phyloP scores from a whole-genome alignment of 768 basidiomycete genomes.

The Coprinellus aureogranulatus region DNA sequence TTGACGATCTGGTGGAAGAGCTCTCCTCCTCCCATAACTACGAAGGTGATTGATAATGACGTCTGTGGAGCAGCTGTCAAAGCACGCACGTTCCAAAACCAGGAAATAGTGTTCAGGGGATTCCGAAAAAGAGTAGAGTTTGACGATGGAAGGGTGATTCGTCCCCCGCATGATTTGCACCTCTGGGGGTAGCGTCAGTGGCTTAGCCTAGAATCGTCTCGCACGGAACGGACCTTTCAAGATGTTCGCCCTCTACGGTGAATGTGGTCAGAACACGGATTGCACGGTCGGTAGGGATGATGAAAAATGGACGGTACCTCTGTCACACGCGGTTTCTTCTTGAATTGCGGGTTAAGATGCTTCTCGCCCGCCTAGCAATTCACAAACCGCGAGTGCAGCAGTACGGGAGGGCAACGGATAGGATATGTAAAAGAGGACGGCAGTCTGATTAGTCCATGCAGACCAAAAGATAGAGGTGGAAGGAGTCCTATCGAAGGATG shows the following conservation, averaged over 20 bases:
- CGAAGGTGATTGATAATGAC: constrained; percentile 12
- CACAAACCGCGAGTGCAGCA: constrained; percentile 32
- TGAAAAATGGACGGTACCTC: constrained; percentile 67
- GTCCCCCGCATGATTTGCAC: constrained; percentile 98
- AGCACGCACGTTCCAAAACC: constrained; percentile 79
- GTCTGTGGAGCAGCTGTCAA: neutral
- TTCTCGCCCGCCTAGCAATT: constrained; percentile 77
- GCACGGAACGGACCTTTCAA: constrained; percentile 67
- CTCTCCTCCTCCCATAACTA: constrained; percentile 97
- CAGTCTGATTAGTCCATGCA: constrained; percentile 20
- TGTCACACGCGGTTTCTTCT: constrained; percentile 96
- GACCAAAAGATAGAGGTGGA: constrained; percentile 14
- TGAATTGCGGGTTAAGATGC: constrained; percentile 90
- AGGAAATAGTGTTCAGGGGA: constrained; percentile 92
- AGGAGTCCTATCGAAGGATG: constrained; percentile 23
- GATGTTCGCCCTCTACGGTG: constrained; percentile 86
- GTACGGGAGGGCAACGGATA: constrained; percentile 21
- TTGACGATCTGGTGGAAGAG: constrained; percentile 99
- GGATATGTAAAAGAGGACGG: constrained; percentile 6
- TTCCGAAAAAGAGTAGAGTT: constrained; percentile 89
- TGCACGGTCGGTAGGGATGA: constrained; percentile 6
- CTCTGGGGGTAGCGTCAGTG: constrained; percentile 49
- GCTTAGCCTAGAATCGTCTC: neutral
- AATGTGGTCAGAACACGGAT: constrained; percentile 29
- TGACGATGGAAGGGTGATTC: constrained; percentile 89